A percentile compares a stretch with the other conserved stretches of the same genome.
phyloP scores from a whole-genome alignment of 306 rosid species.

The Morella rubra region DNA sequence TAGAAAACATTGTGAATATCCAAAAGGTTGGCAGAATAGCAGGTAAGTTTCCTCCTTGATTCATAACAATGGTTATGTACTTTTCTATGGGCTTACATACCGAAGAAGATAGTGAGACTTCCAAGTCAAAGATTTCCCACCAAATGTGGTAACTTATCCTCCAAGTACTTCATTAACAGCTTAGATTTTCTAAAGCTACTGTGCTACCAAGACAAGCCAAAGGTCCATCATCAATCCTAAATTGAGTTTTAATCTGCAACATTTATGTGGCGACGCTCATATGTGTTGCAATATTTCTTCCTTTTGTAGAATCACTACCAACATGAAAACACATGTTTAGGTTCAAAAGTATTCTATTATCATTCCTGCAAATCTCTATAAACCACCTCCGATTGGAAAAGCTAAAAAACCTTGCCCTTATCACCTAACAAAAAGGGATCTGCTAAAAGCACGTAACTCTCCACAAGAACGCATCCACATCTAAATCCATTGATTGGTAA shows the following conservation, averaged over 20 bases:
- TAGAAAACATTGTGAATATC: neutral
- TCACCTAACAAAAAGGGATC: neutral
- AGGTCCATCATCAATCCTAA: too few species aligned
- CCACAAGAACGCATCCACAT: neutral
- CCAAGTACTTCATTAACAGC: neutral
- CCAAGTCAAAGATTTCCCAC: neutral
- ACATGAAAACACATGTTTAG: neutral
- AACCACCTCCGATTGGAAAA: neutral
- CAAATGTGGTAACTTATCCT: neutral
- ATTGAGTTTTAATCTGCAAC: too few species aligned
- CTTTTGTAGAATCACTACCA: too few species aligned
- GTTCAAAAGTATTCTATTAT: neutral
- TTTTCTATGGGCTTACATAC: neutral
- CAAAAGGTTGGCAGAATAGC: neutral
- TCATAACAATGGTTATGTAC: neutral
- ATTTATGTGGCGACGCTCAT: too few species aligned
- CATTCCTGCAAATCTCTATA: neutral
- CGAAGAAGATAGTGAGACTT: neutral
- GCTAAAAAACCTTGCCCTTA: neutral
- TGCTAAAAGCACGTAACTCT: neutral
- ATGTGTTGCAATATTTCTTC: too few species aligned
- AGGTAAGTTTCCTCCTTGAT: neutral
- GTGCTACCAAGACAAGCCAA: too few species aligned
- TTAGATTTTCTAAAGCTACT: neutral
- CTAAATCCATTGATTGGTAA: neutral